Conservation (phyloP, 164 flowering plant species). For the Protea cynaroides region DNA sequence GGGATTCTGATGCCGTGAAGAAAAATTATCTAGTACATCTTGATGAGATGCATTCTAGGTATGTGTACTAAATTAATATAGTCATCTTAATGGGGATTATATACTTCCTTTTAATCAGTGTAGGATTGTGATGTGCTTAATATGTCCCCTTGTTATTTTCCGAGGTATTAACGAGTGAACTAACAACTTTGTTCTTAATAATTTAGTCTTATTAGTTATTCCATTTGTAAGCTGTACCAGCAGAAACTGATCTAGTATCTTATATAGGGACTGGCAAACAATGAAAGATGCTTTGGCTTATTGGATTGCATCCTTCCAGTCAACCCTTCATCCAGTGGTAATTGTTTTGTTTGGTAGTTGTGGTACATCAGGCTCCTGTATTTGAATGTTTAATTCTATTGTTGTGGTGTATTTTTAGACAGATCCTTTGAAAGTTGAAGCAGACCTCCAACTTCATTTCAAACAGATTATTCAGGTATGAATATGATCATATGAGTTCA, state of each 20-base stretch:
- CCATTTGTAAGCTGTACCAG: too few relatives aligned
- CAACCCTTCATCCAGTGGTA: conserved; percentile 24
- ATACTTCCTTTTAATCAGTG: too few relatives aligned
- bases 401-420: conserved; percentile 11
- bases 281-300: conserved; percentile 22
- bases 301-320: conserved; percentile 27
- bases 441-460: conserved; percentile 18
- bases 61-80: neutral
- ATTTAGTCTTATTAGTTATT: too few relatives aligned
- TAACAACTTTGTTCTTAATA: too few relatives aligned
- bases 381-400: neutral
- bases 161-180: too few relatives aligned
- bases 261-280: conserved; percentile 19
- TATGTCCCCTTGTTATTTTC: too few relatives aligned
- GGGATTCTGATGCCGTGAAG: conserved; percentile 13
- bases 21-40: conserved; percentile 20
- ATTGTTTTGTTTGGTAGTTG: conserved; percentile 8
- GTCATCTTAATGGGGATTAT: too few relatives aligned
- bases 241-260: conserved; percentile 1
- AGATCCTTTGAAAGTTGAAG: conserved; percentile 20
- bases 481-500: conserved; percentile 7
- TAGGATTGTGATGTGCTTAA: too few relatives aligned
- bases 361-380: neutral
- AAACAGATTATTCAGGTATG: conserved; percentile 26
- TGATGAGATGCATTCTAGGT: conserved; percentile 21